Evolutionary conservation across 2,329 filamentous ascomycete genomes (phyloP), one percentile per base, ranked within the genome.

Genomic region (Aureobasidium namibiae): DNA sequence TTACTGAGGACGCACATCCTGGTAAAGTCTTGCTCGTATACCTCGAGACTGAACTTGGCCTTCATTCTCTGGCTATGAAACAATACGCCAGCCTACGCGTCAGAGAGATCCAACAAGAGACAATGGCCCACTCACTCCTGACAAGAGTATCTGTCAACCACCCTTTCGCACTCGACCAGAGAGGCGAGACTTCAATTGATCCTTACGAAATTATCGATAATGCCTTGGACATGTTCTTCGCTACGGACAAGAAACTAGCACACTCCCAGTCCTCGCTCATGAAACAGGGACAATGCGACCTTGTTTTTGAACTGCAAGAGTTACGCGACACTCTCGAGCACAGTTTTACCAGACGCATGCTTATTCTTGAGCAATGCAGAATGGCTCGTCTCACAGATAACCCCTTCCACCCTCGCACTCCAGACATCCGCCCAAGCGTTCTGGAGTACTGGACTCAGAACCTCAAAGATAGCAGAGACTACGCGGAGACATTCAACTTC

Each of bases 31-130:
- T 72, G 34, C 63, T 73, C 5, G 64, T 71, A 11, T 70, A 72
- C 53, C 61, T 72, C 36, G 70, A 71, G 58, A 68, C 68, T 63
- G 64, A 67, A 21, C 66, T 72, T 10, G 66, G 66, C 4, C 65
- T 73, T 9, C 69, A 67, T 16, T 66, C 65, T 18, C 63, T 68
- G 8, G 69, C 70, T 1, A 65, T 69, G 56, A 59, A 60, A 4
- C 48, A 67, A 16, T 72, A 69, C 60, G 65, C 68, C 41, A 67
- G 65, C 8, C 64, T 73, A 11, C 65, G 61, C 36, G 61, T 72
- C n/a, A 72, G 72, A 53, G 69, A 72, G 50, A 66, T 73, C 7
- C 71, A 73, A 39, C 63, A 67, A 56, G 71, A 73, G 45, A 73
- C 71, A 7, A 63, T 72, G 18, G 68, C 67, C 4, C 70, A 73